phyloP scores from a whole-genome alignment of 2,329 filamentous ascomycete genomes.

The Penicillium sp. region DNA sequence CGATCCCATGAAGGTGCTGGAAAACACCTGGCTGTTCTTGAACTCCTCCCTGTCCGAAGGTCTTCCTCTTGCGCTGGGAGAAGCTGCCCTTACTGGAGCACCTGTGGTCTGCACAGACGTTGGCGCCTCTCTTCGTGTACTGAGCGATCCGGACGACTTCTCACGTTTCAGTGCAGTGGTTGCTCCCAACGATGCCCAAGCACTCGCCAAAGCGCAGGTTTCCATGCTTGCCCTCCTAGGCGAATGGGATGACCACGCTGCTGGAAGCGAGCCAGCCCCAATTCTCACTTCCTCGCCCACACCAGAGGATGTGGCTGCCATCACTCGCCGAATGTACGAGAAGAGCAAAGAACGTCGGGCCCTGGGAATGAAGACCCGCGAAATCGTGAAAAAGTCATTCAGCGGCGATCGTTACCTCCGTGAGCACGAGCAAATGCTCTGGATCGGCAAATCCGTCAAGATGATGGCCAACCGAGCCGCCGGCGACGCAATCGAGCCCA shows the following conservation, averaged over 20 bases:
- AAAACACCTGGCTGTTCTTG: conserved; percentile 53
- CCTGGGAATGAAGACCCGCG: conserved; percentile 54
- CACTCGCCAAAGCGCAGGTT: conserved; percentile 57
- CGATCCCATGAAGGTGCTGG: conserved; percentile 51
- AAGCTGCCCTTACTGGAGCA: conserved; percentile 44
- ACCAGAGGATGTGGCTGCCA: conserved; percentile 47
- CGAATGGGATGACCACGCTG: conserved; percentile 55
- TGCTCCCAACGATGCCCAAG: conserved; percentile 57
- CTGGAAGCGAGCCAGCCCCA: conserved; percentile 43
- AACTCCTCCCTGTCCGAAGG: conserved; percentile 46
- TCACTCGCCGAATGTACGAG: conserved; percentile 56
- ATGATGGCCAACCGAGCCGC: conserved; percentile 27
- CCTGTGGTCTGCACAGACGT: conserved; percentile 43
- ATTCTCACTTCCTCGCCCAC: conserved; percentile 47
- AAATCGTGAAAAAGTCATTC: conserved; percentile 56
- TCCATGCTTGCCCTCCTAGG: conserved; percentile 57
- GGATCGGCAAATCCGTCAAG: conserved; percentile 41
- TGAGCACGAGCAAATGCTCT: conserved; percentile 58
- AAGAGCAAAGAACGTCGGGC: conserved; percentile 52
- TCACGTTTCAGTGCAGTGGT: conserved; percentile 57
- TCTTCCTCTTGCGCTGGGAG: conserved; percentile 43
- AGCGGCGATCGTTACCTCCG: conserved; percentile 55
- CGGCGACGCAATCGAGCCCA: conserved; percentile 21
- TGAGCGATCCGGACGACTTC: conserved; percentile 42
- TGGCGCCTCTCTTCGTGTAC: conserved; percentile 38